These are phyloP conservation scores for Neurospora sp. DNA, from an alignment of 495 filamentous ascomycete genomes.

Conservation along the genomic window DNA sequence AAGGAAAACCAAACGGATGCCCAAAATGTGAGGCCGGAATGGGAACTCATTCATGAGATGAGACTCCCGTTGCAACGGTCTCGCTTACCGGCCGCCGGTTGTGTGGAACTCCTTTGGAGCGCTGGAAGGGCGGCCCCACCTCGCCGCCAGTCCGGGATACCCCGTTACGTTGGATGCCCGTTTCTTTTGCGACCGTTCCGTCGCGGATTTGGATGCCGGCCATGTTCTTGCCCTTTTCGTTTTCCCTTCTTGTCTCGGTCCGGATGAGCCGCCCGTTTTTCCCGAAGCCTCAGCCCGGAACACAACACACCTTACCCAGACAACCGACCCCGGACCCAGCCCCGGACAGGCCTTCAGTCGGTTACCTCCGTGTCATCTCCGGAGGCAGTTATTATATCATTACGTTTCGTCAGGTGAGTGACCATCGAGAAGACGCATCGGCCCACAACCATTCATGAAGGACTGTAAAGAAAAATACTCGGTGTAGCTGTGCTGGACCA, in stretches of 20 bases:
- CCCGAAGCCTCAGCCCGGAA: neutral
- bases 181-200: neutral
- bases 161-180: neutral
- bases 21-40: neutral
- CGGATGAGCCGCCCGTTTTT: neutral
- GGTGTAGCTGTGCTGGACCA: neutral
- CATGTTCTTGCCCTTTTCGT: neutral
- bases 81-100: neutral
- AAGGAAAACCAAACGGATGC: neutral
- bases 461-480: neutral
- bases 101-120: neutral
- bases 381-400: neutral
- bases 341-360: neutral
- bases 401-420: neutral
- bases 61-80: neutral
- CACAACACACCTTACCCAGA: neutral
- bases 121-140: neutral
- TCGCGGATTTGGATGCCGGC: neutral
- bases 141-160: neutral
- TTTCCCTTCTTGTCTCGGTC: neutral
- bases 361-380: neutral
- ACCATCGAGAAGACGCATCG: neutral
- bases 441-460: neutral
- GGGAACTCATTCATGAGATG: neutral
- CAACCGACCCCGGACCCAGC: neutral